Conservation (phyloP, 225 moss, liverwort and hornwort genomes). For the Straminergon stramineum region DNA sequence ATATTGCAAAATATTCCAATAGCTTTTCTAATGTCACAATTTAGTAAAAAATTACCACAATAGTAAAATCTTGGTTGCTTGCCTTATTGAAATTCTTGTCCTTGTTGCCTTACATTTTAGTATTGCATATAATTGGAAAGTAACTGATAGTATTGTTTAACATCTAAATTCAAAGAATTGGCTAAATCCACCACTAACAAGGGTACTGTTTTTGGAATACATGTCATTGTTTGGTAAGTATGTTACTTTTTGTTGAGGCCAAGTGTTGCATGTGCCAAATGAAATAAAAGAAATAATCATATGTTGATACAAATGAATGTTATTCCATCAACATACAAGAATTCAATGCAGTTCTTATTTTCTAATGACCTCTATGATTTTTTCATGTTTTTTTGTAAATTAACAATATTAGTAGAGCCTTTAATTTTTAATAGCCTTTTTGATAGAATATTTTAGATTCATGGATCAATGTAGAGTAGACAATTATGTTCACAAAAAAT, state of each 20-base stretch:
- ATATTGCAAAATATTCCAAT: neutral
- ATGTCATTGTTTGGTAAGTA: rapidly evolving
- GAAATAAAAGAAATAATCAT: neutral
- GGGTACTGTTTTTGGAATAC: rapidly evolving
- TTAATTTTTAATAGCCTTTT: neutral
- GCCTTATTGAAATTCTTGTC: neutral
- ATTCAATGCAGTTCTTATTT: neutral
- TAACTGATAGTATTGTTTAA: rapidly evolving
- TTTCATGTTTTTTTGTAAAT: no score
- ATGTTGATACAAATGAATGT: no score
- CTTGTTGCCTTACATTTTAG: neutral
- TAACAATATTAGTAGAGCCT: neutral
- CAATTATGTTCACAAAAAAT: neutral
- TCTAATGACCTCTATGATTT: rapidly evolving
- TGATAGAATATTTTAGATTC: neutral
- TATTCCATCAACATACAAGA: neutral
- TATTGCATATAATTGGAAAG: neutral
- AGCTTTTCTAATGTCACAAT: rapidly evolving
- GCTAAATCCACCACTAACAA: rapidly evolving
- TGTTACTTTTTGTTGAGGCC: rapidly evolving
- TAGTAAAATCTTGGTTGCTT: neutral
- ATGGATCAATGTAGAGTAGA: neutral
- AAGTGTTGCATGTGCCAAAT: neutral
- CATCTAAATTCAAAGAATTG: neutral
- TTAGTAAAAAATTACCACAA: neutral